These are phyloP conservation scores for Blastocystis sp. DNA, from an alignment of 352 stramenopile species.

Conservation along the genomic window DNA sequence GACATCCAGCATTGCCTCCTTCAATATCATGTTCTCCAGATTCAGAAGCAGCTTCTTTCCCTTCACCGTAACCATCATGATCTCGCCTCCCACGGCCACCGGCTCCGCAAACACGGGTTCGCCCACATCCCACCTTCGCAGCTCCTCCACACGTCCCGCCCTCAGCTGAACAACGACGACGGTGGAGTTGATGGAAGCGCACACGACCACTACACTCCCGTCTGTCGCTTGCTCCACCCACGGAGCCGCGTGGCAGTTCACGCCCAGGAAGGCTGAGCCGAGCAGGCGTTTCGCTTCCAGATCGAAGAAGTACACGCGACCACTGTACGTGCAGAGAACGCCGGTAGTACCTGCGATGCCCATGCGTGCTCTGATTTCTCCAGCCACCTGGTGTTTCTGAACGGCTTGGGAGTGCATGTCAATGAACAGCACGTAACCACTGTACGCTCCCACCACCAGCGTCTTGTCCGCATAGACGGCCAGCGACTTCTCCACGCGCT, in stretches of 20 bases:
- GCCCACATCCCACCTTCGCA: not conserved
- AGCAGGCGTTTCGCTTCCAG: not conserved
- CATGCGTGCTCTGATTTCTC: not conserved
- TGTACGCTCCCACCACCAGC: not conserved
- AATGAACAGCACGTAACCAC: not conserved
- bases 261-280: not conserved
- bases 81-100: not conserved
- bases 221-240: not conserved
- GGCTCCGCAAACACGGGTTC: not conserved
- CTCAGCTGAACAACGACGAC: not conserved
- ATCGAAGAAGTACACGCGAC: not conserved
- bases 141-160: not conserved
- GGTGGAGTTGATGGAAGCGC: not conserved
- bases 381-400: not conserved
- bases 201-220: not conserved
- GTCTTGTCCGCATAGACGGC: not conserved
- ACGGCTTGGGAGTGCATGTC: not conserved
- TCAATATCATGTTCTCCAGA: not conserved
- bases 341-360: not conserved
- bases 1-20: not conserved
- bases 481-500: slow-evolving; percentile 18
- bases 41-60: not conserved
- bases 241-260: not conserved
- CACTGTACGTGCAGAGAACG: slow-evolving; percentile 2
- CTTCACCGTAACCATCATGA: not conserved